Conservation (phyloP, 2,329 filamentous ascomycete genomes). For the Paramyrothecium roridum region DNA sequence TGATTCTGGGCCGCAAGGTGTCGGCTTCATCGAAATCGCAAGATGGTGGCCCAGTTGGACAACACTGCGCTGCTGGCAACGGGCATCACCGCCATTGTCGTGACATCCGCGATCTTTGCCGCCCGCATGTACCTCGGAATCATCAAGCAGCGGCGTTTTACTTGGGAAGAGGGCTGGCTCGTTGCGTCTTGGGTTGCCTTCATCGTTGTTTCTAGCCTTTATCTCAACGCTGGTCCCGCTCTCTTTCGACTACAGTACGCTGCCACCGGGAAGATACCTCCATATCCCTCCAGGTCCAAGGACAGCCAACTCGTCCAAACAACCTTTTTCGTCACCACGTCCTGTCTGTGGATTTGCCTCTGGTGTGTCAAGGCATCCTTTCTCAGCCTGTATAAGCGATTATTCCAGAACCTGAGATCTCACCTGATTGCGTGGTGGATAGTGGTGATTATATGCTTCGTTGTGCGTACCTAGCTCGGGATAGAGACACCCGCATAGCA, state of each 20-base stretch:
- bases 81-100: slow-evolving; percentile 5
- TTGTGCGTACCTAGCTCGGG: slow-evolving; percentile 3
- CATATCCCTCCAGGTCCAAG: slow-evolving; percentile 2
- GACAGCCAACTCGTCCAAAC: slow-evolving; percentile 7
- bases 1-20: background rate
- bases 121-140: slow-evolving; percentile 4
- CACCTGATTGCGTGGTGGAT: slow-evolving; percentile 9
- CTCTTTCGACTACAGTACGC: slow-evolving; percentile 9
- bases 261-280: slow-evolving; percentile 3
- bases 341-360: slow-evolving; percentile 10
- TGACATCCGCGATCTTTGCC: slow-evolving; percentile 6
- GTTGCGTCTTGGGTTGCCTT: slow-evolving; percentile 8
- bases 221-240: slow-evolving; percentile 5
- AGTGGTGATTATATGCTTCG: slow-evolving; percentile 6
- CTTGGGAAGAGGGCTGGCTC: slow-evolving; percentile 10
- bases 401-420: slow-evolving; percentile 3
- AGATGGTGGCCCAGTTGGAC: background rate
- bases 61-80: slow-evolving; percentile 7
- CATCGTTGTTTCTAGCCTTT: slow-evolving; percentile 7
- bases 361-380: slow-evolving; percentile 10
- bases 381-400: slow-evolving; percentile 8
- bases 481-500: background rate
- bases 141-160: slow-evolving; percentile 5
- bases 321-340: slow-evolving; percentile 9
- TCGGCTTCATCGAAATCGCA: background rate